These are phyloP conservation scores for Quercus berberidifolia DNA, from an alignment of 306 rosid genomes.

Conservation along the genomic window DNA sequence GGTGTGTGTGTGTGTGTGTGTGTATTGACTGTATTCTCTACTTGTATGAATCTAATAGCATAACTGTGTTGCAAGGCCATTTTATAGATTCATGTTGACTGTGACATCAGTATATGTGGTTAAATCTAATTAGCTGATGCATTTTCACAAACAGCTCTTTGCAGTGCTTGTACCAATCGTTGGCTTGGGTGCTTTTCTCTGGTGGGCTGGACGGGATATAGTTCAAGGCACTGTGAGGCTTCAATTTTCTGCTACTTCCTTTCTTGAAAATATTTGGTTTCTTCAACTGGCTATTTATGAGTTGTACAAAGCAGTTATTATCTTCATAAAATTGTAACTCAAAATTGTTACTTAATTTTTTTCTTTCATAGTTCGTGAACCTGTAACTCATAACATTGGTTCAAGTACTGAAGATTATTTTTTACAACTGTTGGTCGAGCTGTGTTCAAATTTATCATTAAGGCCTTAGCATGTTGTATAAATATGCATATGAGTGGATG, in stretches of 20 bases:
- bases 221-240: slow-evolving; percentile 81
- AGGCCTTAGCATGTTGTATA: background rate
- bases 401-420: background rate
- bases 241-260: slow-evolving; percentile 5
- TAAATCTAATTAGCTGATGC: slow-evolving; percentile 11
- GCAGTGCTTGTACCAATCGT: slow-evolving; percentile 80
- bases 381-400: background rate
- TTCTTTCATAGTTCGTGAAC: background rate
- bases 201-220: slow-evolving; percentile 98
- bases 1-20: no score
- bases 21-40: background rate
- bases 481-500: background rate
- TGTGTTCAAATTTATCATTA: background rate
- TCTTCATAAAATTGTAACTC: background rate
- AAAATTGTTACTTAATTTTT: background rate
- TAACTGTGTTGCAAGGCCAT: background rate
- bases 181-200: slow-evolving; percentile 85
- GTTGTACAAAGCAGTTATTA: background rate
- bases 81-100: background rate
- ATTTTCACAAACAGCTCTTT: slow-evolving; percentile 53
- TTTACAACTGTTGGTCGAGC: background rate
- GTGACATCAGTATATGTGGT: slow-evolving; percentile 3
- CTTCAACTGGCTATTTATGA: background rate
- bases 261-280: slow-evolving; percentile 11
- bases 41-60: background rate